Evolutionary conservation across 2,329 filamentous ascomycete genomes (phyloP), one percentile per base, ranked within the genome.

Genomic region (Chlorencoelia australis): DNA sequence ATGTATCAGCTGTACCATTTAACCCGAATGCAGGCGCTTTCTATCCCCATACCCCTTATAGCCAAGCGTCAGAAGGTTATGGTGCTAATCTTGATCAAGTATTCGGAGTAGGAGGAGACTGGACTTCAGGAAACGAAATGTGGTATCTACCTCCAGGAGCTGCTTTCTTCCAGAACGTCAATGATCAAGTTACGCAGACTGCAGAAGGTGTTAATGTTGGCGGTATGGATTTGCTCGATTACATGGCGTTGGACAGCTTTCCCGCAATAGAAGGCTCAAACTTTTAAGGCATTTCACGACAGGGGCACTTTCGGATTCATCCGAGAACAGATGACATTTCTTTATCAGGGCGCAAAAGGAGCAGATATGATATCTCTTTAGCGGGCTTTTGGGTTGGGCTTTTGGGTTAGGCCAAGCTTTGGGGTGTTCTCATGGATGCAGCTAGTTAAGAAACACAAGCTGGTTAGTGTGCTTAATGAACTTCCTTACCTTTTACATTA

Each of bases 191-290:
- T 7, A 73, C 73, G 28, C 79, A 79, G 71, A 79, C 75, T 3
- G 72, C 75, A 7, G 75, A 80, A 46, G 75, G 75, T 18, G 71
- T 80, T 33, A 79, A 79, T 47, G 71, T 81, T 2, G 75, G 75
- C 7, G 77, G 77, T 0, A 63, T 80, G 20, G 77, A 82, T 51
- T 52, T 82, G 47, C 65, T 82, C 10, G 77, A 82, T 51, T 79
- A 75, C 45, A 79, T 80, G 74, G 70, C 73, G 6, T 73, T 79
- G 68, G 75, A 73, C n/a, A 38, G 33, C 19, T 45, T 42, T 37
- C 25, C 31, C 18, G n/a, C 17, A 6, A 24, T 41, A 29, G 44
- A 45, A 26, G 42, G 36, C 7, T 6, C 16, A 20, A 37, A 28
- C 4, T 43, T 37, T 35, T 41, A 22, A 25, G 22, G n/a, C n/a